A percentile compares a stretch with the other conserved stretches of the same genome.
Evolutionary conservation across 108 stramenopile genomes (phyloP).

Genomic region (Cyclostephanos tholiformis): DNA sequence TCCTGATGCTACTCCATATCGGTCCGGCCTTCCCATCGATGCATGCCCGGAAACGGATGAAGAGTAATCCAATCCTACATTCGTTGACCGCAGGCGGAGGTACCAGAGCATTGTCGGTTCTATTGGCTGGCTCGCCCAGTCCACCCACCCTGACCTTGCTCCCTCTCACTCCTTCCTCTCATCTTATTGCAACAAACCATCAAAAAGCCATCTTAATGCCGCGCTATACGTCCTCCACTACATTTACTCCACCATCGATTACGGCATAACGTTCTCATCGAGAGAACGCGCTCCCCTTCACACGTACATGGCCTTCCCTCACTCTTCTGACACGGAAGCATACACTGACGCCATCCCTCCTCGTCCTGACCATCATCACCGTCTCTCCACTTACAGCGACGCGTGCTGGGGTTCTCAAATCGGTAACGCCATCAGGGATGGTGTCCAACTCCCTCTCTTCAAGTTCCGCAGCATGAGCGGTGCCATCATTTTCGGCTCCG

Average conservation of each 20-base stretch:
- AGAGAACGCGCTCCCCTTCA: neutral
- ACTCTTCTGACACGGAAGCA: neutral
- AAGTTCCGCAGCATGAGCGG: too few species aligned
- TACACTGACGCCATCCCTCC: neutral
- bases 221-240: slow-evolving; percentile 19
- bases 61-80: slow-evolving; percentile 9
- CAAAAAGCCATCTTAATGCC: neutral
- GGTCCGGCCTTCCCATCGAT: slow-evolving; percentile 36
- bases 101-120: slow-evolving; percentile 29
- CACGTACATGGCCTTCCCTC: neutral
- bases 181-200: slow-evolving; percentile 4
- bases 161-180: slow-evolving; percentile 17
- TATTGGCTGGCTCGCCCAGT: slow-evolving; percentile 24
- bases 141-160: slow-evolving; percentile 13
- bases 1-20: slow-evolving; percentile 36
- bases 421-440: too few species aligned
- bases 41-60: neutral
- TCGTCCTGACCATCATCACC: neutral
- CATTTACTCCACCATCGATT: slow-evolving; percentile 9
- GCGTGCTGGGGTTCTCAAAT: too few species aligned
- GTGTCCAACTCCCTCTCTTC: too few species aligned
- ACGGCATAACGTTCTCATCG: slow-evolving; percentile 17
- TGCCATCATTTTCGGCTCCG: too few species aligned
- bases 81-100: neutral
- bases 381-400: too few species aligned